Percentiles rank a stretch among this genome's conserved stretches.
Evolutionary conservation across 129 eudicot genomes (phyloP).

Genomic region (Lactuca sativa): DNA sequence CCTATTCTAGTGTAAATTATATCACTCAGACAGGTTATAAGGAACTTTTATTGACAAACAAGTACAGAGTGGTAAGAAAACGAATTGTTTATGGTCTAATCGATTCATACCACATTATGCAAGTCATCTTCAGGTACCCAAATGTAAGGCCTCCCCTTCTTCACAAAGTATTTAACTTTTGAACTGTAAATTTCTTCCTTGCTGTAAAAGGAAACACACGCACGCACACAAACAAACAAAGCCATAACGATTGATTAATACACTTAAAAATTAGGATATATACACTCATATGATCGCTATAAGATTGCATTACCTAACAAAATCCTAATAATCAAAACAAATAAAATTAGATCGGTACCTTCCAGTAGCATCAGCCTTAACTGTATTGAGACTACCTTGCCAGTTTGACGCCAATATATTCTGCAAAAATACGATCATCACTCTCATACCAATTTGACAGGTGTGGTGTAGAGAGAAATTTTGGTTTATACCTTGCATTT

Average conservation of each 20-base stretch:
- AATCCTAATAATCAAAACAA: background rate
- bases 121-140: slow-evolving; percentile 80
- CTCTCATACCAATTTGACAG: background rate
- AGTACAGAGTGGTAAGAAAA: background rate
- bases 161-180: slow-evolving; percentile 70
- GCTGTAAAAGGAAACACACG: slow-evolving; percentile 33
- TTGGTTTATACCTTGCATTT: slow-evolving; percentile 65
- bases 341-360: slow-evolving; percentile 39
- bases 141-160: slow-evolving; percentile 74
- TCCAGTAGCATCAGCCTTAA: slow-evolving; percentile 68
- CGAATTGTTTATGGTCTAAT: background rate
- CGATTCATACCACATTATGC: slow-evolving; percentile 69
- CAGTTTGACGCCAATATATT: slow-evolving; percentile 83
- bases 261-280: background rate
- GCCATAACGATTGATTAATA: background rate
- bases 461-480: slow-evolving; percentile 5
- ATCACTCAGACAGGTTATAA: background rate
- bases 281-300: background rate
- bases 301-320: background rate
- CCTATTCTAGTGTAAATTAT: slow-evolving; percentile 3
- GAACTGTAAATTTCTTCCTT: slow-evolving; percentile 74
- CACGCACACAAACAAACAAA: background rate
- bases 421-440: slow-evolving; percentile 34
- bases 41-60: slow-evolving; percentile 3
- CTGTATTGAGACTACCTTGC: slow-evolving; percentile 81